phyloP scores from a whole-genome alignment of 768 basidiomycete species.

The Suillus tomentosus region DNA sequence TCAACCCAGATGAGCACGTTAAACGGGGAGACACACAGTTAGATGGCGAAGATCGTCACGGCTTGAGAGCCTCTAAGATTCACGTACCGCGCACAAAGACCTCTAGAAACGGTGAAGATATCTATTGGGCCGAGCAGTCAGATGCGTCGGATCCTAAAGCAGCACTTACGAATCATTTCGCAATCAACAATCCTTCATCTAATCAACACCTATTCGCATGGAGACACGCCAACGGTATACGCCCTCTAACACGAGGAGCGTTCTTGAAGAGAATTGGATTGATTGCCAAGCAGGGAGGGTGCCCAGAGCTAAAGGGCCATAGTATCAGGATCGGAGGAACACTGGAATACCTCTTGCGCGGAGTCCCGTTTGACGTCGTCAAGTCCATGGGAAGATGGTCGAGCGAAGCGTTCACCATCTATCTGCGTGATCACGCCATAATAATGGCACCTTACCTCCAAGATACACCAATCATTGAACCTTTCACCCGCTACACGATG shows the following conservation, averaged over 20 bases:
- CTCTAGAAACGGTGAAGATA: slow-evolving; percentile 30
- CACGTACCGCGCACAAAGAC: slow-evolving; percentile 35
- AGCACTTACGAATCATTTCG: slow-evolving; percentile 28
- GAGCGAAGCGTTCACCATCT: too few relatives aligned
- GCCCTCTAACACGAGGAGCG: slow-evolving; percentile 28
- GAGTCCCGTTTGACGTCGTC: too few relatives aligned
- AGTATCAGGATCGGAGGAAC: slow-evolving; percentile 32
- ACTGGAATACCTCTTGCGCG: too few relatives aligned
- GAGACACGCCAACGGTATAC: slow-evolving; percentile 8
- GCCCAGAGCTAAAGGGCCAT: slow-evolving; percentile 22
- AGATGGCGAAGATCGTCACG: background rate
- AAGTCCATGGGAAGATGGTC: too few relatives aligned
- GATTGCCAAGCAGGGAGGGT: slow-evolving; percentile 13
- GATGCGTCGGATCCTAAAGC: slow-evolving; percentile 27
- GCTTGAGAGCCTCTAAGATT: slow-evolving; percentile 24
- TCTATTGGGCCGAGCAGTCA: slow-evolving; percentile 35
- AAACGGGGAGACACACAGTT: background rate
- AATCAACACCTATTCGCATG: slow-evolving; percentile 35
- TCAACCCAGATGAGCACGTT: background rate
- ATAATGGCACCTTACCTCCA: too few relatives aligned
- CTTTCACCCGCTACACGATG: too few relatives aligned
- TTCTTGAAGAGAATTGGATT: slow-evolving; percentile 24
- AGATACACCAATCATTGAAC: too few relatives aligned
- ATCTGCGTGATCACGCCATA: too few relatives aligned
- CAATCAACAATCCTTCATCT: slow-evolving; percentile 28